Evolutionary conservation across 2,329 filamentous ascomycete species (phyloP).

Genomic region (Penicillium sp.): DNA sequence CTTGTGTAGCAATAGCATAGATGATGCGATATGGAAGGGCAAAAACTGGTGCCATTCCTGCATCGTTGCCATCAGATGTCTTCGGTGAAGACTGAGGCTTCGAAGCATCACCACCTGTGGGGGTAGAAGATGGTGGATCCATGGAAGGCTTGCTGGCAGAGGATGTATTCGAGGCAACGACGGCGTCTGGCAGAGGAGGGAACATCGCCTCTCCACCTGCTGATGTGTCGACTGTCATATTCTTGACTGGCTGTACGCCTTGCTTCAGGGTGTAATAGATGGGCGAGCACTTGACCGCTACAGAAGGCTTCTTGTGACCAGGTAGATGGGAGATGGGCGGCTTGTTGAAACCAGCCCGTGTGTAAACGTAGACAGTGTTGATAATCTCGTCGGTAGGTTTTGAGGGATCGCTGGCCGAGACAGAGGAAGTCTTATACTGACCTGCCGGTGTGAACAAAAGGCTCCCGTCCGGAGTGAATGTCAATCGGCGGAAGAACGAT

Average conservation of each 20-base stretch:
- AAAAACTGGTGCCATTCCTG: slow-evolving; percentile 64
- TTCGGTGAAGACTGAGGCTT: slow-evolving; percentile 60
- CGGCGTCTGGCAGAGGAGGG: slow-evolving; percentile 78
- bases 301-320: slow-evolving; percentile 96
- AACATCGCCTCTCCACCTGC: slow-evolving; percentile 78
- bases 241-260: slow-evolving; percentile 69
- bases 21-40: slow-evolving; percentile 88
- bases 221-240: slow-evolving; percentile 94
- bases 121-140: slow-evolving; percentile 69
- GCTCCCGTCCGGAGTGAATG: slow-evolving; percentile 94
- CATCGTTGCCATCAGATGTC: slow-evolving; percentile 54
- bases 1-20: slow-evolving; percentile 95
- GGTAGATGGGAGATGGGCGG: slow-evolving; percentile 93
- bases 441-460: slow-evolving; percentile 91
- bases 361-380: slow-evolving; percentile 99
- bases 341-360: slow-evolving; percentile 92
- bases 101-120: slow-evolving; percentile 53
- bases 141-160: slow-evolving; percentile 58
- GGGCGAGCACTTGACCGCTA: slow-evolving; percentile 93
- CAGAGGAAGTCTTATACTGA: slow-evolving; percentile 83
- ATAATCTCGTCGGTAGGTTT: slow-evolving; percentile 83
- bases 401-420: slow-evolving; percentile 65
- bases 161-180: slow-evolving; percentile 61
- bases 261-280: slow-evolving; percentile 81
- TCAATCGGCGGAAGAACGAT: slow-evolving; percentile 91